Evolutionary conservation across 805 yeast species (phyloP).

Genomic region (Komagataella pastoris): DNA sequence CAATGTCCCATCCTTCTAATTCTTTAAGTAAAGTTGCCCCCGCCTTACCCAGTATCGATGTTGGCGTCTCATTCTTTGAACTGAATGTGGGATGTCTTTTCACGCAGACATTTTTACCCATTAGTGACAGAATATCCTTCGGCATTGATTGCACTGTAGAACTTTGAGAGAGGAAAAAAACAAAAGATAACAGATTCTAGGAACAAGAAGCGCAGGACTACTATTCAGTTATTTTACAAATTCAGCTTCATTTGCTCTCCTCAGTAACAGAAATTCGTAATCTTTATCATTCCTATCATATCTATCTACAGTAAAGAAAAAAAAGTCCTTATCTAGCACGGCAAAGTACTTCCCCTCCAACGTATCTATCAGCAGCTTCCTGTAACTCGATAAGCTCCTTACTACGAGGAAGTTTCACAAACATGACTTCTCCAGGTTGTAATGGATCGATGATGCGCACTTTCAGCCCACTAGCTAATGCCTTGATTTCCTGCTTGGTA

Average conservation of each 20-base stretch:
- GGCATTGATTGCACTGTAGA: not conserved
- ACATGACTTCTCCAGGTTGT: slow-evolving; percentile 81
- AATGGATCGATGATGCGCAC: slow-evolving; percentile 69
- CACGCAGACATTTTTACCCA: not conserved
- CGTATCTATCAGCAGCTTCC: slow-evolving; percentile 68
- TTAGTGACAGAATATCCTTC: not conserved
- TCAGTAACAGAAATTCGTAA: not conserved
- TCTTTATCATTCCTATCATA: not conserved
- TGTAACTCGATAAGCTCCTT: slow-evolving; percentile 55
- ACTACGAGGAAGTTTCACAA: slow-evolving; percentile 37
- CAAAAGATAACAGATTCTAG: not conserved
- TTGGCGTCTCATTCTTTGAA: not conserved
- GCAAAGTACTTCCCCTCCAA: slow-evolving; percentile 72
- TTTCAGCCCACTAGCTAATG: slow-evolving; percentile 62
- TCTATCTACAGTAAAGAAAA: slow-evolving; percentile 3
- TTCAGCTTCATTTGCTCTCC: not conserved
- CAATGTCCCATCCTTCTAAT: not conserved
- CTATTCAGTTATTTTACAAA: not conserved
- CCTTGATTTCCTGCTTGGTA: slow-evolving; percentile 47
- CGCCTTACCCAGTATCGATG: not conserved
- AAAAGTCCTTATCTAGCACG: slow-evolving; percentile 36
- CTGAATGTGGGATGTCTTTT: not conserved
- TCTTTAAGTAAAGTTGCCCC: not conserved
- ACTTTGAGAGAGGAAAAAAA: not conserved
- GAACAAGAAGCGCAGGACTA: not conserved